Conservation (phyloP, 208 protist genomes). For the Naegleria lovaniensis region DNA sequence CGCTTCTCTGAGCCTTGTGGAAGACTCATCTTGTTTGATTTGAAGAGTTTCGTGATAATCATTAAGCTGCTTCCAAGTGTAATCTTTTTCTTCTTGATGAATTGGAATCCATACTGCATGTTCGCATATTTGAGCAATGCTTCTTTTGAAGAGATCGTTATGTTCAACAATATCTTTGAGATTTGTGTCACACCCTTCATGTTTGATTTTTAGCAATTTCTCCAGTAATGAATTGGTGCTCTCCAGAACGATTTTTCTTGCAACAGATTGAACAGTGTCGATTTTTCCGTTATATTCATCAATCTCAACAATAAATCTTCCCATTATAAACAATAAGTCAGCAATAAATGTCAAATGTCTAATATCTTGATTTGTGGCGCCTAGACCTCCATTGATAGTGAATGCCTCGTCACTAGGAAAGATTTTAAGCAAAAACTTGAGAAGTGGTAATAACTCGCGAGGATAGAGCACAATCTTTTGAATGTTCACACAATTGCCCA, state of each 20-base stretch:
- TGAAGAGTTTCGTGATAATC: constrained; percentile 15
- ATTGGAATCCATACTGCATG: constrained; percentile 21
- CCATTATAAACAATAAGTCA: constrained; percentile 15
- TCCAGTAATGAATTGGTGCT: background rate
- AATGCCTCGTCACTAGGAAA: background rate
- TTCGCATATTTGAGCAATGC: constrained; percentile 12
- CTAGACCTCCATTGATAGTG: background rate
- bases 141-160: background rate
- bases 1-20: background rate
- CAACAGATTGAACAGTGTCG: background rate
- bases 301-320: background rate
- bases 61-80: background rate
- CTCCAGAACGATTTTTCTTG: constrained; percentile 7
- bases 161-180: constrained; percentile 12
- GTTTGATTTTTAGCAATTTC: background rate
- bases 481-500: constrained; percentile 4
- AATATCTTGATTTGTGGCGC: constrained; percentile 13
- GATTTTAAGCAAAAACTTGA: background rate
- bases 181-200: background rate
- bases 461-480: background rate
- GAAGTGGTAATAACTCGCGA: background rate
- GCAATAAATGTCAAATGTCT: constrained; percentile 29
- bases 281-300: constrained; percentile 8
- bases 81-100: constrained; percentile 15
- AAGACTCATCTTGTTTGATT: background rate